Percentiles rank a stretch among this genome's conserved stretches.
phyloP scores from a whole-genome alignment of 331 rosid species.

The Dryas integrifolia region DNA sequence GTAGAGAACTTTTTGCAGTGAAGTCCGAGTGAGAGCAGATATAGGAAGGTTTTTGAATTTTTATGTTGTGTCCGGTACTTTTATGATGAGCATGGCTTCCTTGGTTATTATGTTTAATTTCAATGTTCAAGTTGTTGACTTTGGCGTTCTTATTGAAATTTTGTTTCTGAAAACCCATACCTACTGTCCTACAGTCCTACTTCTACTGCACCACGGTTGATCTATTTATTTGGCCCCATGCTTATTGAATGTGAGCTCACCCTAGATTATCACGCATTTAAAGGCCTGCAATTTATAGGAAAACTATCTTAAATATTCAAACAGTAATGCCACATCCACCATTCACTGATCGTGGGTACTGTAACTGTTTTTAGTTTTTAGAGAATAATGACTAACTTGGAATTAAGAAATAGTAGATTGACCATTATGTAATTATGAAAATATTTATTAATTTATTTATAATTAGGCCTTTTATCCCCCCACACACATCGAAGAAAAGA shows the following conservation, averaged over 20 bases:
- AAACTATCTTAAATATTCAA: too few relatives aligned
- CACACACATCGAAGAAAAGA: too few relatives aligned
- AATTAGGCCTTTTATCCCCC: too few relatives aligned
- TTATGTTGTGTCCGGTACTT: background rate
- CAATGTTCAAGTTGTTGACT: background rate
- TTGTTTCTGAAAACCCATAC: background rate
- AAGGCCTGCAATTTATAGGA: background rate
- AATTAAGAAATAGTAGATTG: too few relatives aligned
- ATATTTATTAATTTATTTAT: too few relatives aligned
- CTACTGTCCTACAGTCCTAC: background rate
- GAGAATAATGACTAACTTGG: too few relatives aligned
- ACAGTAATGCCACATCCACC: too few relatives aligned
- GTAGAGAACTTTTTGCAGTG: background rate
- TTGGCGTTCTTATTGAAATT: constrained; percentile 7
- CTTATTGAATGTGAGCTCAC: background rate
- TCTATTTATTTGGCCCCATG: background rate
- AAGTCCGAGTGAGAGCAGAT: constrained; percentile 7
- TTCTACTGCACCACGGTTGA: too few relatives aligned
- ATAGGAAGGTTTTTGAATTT: constrained; percentile 8
- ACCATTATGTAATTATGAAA: too few relatives aligned
- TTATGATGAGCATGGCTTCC: constrained; percentile 8
- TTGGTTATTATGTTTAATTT: background rate
- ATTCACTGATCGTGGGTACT: too few relatives aligned
- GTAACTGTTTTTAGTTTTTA: too few relatives aligned
- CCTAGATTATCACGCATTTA: background rate